Percentiles rank a stretch among this genome's conserved stretches.
These are phyloP conservation scores for Saccharum officinarum DNA, from an alignment of 176 grass and related monocot genomes.

Conservation along the genomic window DNA sequence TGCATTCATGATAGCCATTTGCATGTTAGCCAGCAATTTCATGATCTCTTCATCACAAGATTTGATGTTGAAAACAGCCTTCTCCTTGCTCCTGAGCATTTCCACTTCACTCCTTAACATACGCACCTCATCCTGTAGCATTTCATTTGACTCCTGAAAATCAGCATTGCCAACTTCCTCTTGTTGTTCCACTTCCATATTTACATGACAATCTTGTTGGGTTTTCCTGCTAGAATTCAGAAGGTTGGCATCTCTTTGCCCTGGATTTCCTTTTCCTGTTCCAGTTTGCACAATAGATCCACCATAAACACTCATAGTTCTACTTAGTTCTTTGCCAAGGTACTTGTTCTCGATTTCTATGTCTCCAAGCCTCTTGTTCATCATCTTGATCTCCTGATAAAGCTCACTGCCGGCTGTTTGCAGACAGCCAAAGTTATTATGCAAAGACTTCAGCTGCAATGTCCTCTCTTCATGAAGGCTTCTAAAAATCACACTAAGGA, in stretches of 20 bases:
- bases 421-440: constrained; percentile 46
- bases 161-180: constrained; percentile 19
- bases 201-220: constrained; percentile 12
- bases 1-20: constrained; percentile 69
- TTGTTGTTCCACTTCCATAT: constrained; percentile 23
- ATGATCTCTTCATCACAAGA: constrained; percentile 61
- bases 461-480: constrained; percentile 59
- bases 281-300: constrained; percentile 26
- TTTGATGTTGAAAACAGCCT: constrained; percentile 33
- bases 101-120: constrained; percentile 36
- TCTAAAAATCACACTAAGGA: constrained; percentile 55
- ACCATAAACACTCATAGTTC: constrained; percentile 35
- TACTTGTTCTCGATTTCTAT: constrained; percentile 39
- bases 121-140: constrained; percentile 40
- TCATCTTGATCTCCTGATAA: constrained; percentile 51
- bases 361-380: constrained; percentile 50
- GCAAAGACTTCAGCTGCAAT: constrained; percentile 48
- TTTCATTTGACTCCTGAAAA: constrained; percentile 44
- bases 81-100: constrained; percentile 50
- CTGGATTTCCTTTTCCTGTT: constrained; percentile 16
- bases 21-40: constrained; percentile 60
- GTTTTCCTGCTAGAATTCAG: constrained; percentile 33
- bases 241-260: neutral
- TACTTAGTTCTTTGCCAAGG: constrained; percentile 41
- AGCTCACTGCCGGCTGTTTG: constrained; percentile 49